Conservation (phyloP, 495 filamentous ascomycete species). For the Choiromyces venosus region DNA sequence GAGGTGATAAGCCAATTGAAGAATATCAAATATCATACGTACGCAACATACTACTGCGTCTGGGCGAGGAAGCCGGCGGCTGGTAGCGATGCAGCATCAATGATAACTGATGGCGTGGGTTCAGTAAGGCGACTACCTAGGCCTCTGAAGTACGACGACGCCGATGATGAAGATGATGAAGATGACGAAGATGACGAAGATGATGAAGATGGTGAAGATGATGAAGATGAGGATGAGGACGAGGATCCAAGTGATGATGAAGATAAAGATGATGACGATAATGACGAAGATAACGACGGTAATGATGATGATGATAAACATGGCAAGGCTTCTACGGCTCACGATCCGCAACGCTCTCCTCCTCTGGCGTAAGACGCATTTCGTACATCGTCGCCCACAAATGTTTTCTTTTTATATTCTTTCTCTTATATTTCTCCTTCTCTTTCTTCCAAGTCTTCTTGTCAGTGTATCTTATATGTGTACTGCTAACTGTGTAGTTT, state of each 20-base stretch:
- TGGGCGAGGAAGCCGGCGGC: constrained; percentile 14
- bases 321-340: no score
- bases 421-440: no score
- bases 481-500: no score
- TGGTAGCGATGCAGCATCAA: neutral
- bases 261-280: neutral
- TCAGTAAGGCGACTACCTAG: neutral
- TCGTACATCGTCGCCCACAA: no score
- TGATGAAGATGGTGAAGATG: neutral
- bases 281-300: neutral
- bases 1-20: neutral
- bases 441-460: no score
- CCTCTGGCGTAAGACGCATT: no score
- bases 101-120: neutral
- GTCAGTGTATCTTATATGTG: no score
- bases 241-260: neutral
- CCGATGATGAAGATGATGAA: neutral
- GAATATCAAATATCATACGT: constrained; percentile 9
- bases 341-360: no score
- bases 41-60: constrained; percentile 8
- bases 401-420: no score
- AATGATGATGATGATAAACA: no score
- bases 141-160: neutral
- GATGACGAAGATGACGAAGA: neutral
- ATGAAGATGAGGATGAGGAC: neutral